phyloP scores from a whole-genome alignment of 495 filamentous ascomycete genomes.

The Chaetomium cochliodes region DNA sequence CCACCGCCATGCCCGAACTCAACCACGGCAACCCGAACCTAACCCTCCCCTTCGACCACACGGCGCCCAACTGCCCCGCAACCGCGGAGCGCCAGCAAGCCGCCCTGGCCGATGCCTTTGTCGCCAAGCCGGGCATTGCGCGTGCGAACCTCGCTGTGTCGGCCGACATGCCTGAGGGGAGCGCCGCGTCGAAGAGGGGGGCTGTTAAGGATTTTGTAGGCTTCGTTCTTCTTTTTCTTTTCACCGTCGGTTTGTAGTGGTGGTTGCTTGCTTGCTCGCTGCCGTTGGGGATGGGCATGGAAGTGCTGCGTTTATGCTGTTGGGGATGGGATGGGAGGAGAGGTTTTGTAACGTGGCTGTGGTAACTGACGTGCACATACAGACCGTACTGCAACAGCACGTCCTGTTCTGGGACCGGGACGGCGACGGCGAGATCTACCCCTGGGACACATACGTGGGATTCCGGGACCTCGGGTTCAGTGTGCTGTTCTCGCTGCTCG shows the following conservation, averaged over 20 bases:
- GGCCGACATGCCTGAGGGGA: conserved; percentile 35
- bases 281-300: too few relatives aligned
- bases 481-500: conserved; percentile 45
- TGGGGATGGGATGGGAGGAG: too few relatives aligned
- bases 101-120: conserved; percentile 10
- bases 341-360: too few relatives aligned
- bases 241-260: too few relatives aligned
- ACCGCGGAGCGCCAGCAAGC: conserved; percentile 26
- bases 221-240: neutral
- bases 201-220: conserved; percentile 12
- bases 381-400: conserved; percentile 54
- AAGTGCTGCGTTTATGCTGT: too few relatives aligned
- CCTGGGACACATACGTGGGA: conserved; percentile 53
- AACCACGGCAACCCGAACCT: too few relatives aligned
- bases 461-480: conserved; percentile 55
- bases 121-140: conserved; percentile 30
- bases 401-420: conserved; percentile 51
- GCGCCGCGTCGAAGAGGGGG: conserved; percentile 18
- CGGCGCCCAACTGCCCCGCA: conserved; percentile 1
- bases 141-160: conserved; percentile 42
- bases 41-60: conserved; percentile 18
- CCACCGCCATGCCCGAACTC: too few relatives aligned
- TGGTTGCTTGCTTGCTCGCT: too few relatives aligned
- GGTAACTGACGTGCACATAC: neutral
- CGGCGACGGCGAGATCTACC: conserved; percentile 52